Conservation (phyloP, 2,329 filamentous ascomycete genomes). For the Ophioceras dolichostomum region DNA sequence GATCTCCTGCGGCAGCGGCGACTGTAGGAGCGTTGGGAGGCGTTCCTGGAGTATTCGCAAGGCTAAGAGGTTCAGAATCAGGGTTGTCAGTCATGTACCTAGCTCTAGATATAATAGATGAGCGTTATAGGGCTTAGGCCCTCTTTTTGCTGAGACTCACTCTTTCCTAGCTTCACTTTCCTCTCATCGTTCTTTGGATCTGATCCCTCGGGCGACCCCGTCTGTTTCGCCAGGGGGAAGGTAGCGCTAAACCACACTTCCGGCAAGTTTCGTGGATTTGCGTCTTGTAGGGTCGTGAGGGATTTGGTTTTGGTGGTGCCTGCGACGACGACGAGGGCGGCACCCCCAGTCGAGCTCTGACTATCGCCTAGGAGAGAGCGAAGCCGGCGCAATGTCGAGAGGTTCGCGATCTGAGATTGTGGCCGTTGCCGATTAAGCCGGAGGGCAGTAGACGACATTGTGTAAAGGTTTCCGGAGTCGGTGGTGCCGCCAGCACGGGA, state of each 20-base stretch:
- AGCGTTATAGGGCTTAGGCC: too few relatives aligned
- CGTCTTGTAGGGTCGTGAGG: conserved; percentile 10
- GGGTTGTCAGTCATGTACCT: not conserved
- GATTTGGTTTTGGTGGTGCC: conserved; percentile 3
- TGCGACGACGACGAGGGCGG: conserved; percentile 1
- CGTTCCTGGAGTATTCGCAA: conserved; percentile 53
- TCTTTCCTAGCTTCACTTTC: conserved; percentile 51
- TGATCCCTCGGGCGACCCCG: conserved; percentile 8
- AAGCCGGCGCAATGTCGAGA: conserved; percentile 11
- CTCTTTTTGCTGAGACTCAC: too few relatives aligned
- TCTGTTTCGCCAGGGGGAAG: conserved; percentile 14
- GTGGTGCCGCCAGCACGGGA: too few relatives aligned
- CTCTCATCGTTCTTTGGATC: conserved; percentile 29
- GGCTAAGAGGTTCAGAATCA: conserved; percentile 24
- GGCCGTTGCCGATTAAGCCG: too few relatives aligned
- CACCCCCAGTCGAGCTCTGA: not conserved
- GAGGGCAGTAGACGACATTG: too few relatives aligned
- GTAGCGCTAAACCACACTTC: conserved; percentile 32
- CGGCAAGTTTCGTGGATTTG: conserved; percentile 16
- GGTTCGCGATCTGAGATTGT: conserved; percentile 15
- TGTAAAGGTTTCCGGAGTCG: too few relatives aligned
- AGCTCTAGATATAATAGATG: not conserved
- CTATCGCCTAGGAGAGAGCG: conserved; percentile 8
- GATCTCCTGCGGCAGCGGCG: conserved; percentile 60
- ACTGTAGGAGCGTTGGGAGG: conserved; percentile 54